Conservation (phyloP, 352 stramenopile genomes). For the Discostella stelligera region DNA sequence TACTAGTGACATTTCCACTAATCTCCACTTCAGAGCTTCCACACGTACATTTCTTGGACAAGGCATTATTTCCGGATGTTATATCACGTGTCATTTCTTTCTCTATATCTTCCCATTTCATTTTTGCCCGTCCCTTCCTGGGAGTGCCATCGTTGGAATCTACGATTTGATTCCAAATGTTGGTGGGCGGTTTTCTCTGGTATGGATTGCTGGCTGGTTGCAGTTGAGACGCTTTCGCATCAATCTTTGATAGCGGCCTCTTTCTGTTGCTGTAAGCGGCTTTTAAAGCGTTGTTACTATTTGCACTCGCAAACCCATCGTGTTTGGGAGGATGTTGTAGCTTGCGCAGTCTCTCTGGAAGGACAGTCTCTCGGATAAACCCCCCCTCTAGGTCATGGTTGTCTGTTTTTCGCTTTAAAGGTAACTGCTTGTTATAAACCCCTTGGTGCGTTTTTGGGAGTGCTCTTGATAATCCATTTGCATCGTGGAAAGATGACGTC, state of each 20-base stretch:
- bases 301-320: conserved; percentile 10
- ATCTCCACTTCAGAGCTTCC: conserved; percentile 56
- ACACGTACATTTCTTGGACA: conserved; percentile 40
- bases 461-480: background rate
- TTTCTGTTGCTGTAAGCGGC: background rate
- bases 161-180: conserved; percentile 65
- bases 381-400: conserved; percentile 47
- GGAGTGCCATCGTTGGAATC: conserved; percentile 40
- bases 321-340: conserved; percentile 17
- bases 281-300: background rate
- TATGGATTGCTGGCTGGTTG: conserved; percentile 33
- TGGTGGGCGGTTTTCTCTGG: conserved; percentile 43
- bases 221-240: conserved; percentile 13
- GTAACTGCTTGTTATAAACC: conserved; percentile 6
- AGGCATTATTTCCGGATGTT: conserved; percentile 11
- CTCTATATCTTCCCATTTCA: conserved; percentile 35
- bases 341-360: conserved; percentile 45
- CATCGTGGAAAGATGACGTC: background rate
- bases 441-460: conserved; percentile 7
- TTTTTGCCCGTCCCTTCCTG: conserved; percentile 16
- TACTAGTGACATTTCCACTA: conserved; percentile 59
- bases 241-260: background rate
- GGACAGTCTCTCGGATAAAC: conserved; percentile 53
- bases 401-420: conserved; percentile 2
- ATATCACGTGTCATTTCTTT: conserved; percentile 33